Conservation (phyloP, 129 eudicot genomes). For the Lactuca saligna region DNA sequence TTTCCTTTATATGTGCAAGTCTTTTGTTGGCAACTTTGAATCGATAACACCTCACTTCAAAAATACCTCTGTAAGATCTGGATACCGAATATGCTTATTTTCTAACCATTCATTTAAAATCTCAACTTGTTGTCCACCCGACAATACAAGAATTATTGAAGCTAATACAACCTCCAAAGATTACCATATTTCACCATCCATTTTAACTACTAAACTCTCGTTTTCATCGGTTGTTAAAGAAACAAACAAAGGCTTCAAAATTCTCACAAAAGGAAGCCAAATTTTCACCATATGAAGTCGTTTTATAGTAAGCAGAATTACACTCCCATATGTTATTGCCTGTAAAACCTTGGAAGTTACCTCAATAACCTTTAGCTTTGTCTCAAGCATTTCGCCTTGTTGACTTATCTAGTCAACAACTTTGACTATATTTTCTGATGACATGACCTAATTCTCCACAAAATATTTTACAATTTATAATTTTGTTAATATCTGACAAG, state of each 20-base stretch:
- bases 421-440: conserved; percentile 48
- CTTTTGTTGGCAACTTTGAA: conserved; percentile 89
- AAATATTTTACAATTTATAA: conserved; percentile 57
- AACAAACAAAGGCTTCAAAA: conserved; percentile 41
- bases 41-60: conserved; percentile 89
- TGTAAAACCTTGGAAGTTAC: conserved; percentile 69
- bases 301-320: conserved; percentile 56
- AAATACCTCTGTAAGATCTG: conserved; percentile 89
- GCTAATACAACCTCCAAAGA: conserved; percentile 77
- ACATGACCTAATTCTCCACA: conserved; percentile 56
- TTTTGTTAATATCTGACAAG: conserved; percentile 64
- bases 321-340: conserved; percentile 73
- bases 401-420: conserved; percentile 39
- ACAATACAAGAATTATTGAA: conserved; percentile 79
- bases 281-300: conserved; percentile 72
- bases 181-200: conserved; percentile 77
- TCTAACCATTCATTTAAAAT: conserved; percentile 81
- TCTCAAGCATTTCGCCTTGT: conserved; percentile 34
- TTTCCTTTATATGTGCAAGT: conserved; percentile 40
- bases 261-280: conserved; percentile 89
- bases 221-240: conserved; percentile 40
- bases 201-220: conserved; percentile 36
- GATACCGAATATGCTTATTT: conserved; percentile 59
- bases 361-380: conserved; percentile 63
- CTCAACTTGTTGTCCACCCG: conserved; percentile 67